Percentiles rank a stretch among this genome's conserved stretches.
These are phyloP conservation scores for Eimeria tenella DNA, from an alignment of 169 alveolate genomes.

Conservation along the genomic window DNA sequence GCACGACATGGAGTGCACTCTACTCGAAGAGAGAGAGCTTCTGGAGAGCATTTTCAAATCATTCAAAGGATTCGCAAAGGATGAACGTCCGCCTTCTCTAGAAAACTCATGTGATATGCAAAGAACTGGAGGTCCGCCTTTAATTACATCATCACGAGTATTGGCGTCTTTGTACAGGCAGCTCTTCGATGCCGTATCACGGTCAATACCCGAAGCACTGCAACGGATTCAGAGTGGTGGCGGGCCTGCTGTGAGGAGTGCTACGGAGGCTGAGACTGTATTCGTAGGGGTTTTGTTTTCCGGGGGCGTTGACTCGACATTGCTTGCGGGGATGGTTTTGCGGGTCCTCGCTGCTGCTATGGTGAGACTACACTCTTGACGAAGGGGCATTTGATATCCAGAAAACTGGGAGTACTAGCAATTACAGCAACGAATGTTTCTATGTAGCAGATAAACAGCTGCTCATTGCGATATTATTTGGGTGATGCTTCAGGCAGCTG, in stretches of 20 bases:
- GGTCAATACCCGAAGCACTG: conserved; percentile 58
- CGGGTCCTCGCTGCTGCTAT: conserved; percentile 69
- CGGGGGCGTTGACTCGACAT: conserved; percentile 80
- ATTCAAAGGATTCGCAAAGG: background rate
- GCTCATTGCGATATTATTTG: too few species aligned
- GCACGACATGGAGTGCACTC: background rate
- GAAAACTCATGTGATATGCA: background rate
- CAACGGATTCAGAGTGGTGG: background rate
- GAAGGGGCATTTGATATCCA: too few species aligned
- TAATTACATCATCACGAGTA: background rate
- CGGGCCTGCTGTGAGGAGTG: conserved; percentile 9
- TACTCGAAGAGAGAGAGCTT: background rate
- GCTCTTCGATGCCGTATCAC: conserved; percentile 21
- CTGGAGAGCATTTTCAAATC: background rate
- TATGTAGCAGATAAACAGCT: too few species aligned
- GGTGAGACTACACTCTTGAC: background rate
- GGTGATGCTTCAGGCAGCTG: conserved; percentile 14
- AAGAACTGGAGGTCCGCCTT: background rate
- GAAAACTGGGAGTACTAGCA: too few species aligned
- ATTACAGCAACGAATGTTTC: too few species aligned
- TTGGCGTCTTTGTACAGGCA: background rate
- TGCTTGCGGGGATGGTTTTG: conserved; percentile 71
- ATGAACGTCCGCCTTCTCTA: background rate
- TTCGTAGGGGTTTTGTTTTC: conserved; percentile 71
- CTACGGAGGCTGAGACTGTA: background rate